Evolutionary conservation across 306 rosid genomes (phyloP).

Genomic region (Sphenostylis stenocarpa): DNA sequence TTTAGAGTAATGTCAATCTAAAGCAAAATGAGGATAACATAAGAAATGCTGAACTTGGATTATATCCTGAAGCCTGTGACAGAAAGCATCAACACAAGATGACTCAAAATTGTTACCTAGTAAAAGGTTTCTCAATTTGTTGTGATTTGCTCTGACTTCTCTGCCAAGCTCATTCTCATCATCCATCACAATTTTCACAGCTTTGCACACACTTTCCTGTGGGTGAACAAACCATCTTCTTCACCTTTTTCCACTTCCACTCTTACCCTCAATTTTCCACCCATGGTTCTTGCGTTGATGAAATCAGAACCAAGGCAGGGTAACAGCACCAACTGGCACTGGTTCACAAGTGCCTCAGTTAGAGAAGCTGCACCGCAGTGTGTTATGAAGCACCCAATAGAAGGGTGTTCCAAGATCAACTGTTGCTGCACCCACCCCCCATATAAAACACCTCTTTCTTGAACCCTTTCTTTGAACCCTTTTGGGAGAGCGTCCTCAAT

Average conservation of each 20-base stretch:
- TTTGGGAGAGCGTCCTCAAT: slow-evolving; percentile 19
- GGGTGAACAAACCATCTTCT: slow-evolving; percentile 21
- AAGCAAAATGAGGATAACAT: too few species aligned
- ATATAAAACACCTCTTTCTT: slow-evolving; percentile 26
- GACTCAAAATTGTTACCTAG: neutral
- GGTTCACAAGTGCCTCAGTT: slow-evolving; percentile 43
- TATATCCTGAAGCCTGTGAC: neutral
- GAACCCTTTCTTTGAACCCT: slow-evolving; percentile 16
- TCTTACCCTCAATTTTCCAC: neutral
- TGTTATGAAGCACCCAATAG: slow-evolving; percentile 67
- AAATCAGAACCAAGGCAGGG: slow-evolving; percentile 43
- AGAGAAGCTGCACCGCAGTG: slow-evolving; percentile 66
- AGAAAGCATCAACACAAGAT: neutral
- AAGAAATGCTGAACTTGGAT: neutral
- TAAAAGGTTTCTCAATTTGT: neutral
- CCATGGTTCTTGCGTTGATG: slow-evolving; percentile 33
- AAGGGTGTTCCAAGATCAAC: slow-evolving; percentile 50
- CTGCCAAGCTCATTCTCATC: neutral
- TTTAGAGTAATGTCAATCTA: too few species aligned
- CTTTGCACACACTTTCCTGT: neutral
- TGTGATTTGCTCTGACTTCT: neutral
- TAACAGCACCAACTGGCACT: slow-evolving; percentile 50
- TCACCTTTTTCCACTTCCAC: neutral
- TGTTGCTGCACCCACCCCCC: slow-evolving; percentile 68
- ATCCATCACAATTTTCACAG: neutral